phyloP scores from a whole-genome alignment of 139 green algal genomes.

The Microglena sp. region DNA sequence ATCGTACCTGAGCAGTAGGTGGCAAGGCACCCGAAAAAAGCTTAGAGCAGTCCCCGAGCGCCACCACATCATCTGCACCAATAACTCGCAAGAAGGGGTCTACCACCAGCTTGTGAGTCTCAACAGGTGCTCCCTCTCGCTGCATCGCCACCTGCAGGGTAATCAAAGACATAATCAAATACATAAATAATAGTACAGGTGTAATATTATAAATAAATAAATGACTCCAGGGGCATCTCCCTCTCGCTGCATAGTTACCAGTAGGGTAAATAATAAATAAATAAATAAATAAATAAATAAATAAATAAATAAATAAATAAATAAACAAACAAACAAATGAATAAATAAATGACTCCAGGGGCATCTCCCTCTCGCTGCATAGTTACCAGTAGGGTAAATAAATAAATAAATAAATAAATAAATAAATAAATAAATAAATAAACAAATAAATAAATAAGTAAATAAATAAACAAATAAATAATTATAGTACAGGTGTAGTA shows the following conservation, averaged over 20 bases:
- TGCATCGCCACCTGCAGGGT: background rate
- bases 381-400: background rate
- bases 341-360: no score
- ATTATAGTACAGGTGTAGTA: background rate
- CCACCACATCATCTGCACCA: slow-evolving; percentile 42
- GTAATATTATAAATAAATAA: background rate
- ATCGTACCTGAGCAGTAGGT: slow-evolving; percentile 53
- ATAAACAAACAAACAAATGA: no score
- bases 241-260: no score
- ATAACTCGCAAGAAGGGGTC: slow-evolving; percentile 58
- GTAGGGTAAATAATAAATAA: no score
- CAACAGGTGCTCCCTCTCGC: background rate
- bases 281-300: no score
- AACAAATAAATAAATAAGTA: no score
- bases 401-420: background rate
- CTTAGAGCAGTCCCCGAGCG: slow-evolving; percentile 44
- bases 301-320: no score
- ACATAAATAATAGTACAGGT: background rate
- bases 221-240: no score
- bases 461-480: no score
- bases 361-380: background rate
- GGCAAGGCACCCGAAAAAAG: slow-evolving; percentile 33
- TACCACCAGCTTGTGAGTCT: slow-evolving; percentile 41
- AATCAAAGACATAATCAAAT: background rate
- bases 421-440: no score